Evolutionary conservation across 768 basidiomycete genomes (phyloP).

Genomic region (Serendipita sp.): DNA sequence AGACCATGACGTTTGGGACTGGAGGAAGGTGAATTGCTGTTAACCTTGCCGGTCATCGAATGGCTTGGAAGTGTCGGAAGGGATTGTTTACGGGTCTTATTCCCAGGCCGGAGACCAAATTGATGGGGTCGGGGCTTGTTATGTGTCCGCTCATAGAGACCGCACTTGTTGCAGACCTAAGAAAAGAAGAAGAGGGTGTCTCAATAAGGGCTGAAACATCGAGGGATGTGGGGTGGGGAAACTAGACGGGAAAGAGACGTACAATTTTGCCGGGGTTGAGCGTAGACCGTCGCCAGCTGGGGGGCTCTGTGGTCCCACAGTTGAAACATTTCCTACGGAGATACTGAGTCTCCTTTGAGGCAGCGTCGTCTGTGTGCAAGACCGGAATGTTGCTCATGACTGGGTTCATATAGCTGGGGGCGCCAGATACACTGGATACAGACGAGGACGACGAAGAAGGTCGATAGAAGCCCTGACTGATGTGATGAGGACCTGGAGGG

Average conservation of each 20-base stretch:
- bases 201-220: not conserved
- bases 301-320: conserved; percentile 82
- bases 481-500: conserved; percentile 26
- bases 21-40: not conserved
- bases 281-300: conserved; percentile 73
- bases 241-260: conserved; percentile 5
- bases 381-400: conserved; percentile 40
- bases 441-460: conserved; percentile 15
- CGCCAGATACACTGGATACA: not conserved
- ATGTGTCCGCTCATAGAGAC: conserved; percentile 80
- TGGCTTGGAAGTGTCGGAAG: not conserved
- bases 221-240: not conserved
- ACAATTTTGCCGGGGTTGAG: conserved; percentile 81
- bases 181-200: not conserved
- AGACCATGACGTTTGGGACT: conserved; percentile 4
- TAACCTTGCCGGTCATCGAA: not conserved
- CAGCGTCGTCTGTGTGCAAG: conserved; percentile 81
- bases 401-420: not conserved
- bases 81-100: conserved; percentile 49
- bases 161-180: conserved; percentile 74
- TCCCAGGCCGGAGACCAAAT: conserved; percentile 74
- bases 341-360: conserved; percentile 81
- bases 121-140: conserved; percentile 65
- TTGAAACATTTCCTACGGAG: conserved; percentile 78
- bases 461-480: conserved; percentile 16